Base-by-base conservation (phyloP, 2,329 filamentous ascomycete genomes). In the Calonectria naviculata region DNA sequence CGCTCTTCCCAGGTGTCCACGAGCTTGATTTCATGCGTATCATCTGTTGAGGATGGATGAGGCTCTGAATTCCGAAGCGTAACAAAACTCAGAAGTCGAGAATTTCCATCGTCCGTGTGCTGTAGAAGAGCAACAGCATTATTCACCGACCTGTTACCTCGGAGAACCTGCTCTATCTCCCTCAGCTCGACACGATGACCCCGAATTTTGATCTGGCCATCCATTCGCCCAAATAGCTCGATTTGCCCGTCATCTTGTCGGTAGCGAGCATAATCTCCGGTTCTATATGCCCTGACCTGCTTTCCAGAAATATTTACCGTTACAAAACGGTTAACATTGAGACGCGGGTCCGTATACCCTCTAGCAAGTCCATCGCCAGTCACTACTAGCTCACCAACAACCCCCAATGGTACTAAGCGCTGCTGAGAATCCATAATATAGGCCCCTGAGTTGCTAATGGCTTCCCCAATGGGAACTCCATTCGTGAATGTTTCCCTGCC, bases 121-220 rank as follows among this genome's bases (percentile, higher is more conserved):
- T 46, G n/a, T 17, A 47, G 17, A 29, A 47, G 15, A 8, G 44
- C 26, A 5, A 47, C 46, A 1, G 46, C 46, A 24, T 49, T 26
- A 1, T 5, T 31, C 1, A 49, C 26, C 9, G 26, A 2, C 6
- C 2, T 5, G 26, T 49, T 24, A 19, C 46, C 29, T 2, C 26
- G 46, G 4, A 49, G 46, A 7, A 49, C 81, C 0, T 78, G 77
- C 4, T 80, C 81, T 0, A 82, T 82, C 49, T 82, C 78, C 0
- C 2, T 65, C 34, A 71, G 75, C 49, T 79, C 74, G 5, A 81
- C 78, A 65, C 21, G 0, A 13, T 71, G 5, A 77, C 80, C 38
- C 79, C 76, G 41, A 79, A 81, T 76, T 78, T 80, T 1, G 80
- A 82, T 3, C 72, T 80, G 46, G 78, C 80, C 81, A 8, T 76